Conservation (phyloP, 2,329 filamentous ascomycete genomes). For the Neopestalotiopsis clavispora region DNA sequence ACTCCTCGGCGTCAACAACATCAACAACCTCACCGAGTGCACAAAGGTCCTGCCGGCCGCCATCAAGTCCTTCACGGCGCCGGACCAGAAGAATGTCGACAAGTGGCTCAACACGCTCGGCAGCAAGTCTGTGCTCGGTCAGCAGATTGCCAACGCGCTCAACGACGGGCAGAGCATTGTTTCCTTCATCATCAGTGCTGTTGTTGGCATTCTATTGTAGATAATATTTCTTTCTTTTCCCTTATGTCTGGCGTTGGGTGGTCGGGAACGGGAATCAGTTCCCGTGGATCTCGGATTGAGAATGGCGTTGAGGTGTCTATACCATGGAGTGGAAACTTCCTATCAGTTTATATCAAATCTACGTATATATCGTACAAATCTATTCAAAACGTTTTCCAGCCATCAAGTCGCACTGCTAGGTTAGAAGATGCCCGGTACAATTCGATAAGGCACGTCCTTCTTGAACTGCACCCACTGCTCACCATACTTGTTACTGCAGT, state of each 20-base stretch:
- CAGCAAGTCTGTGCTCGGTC: conserved; percentile 21
- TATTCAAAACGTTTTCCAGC: too few species aligned
- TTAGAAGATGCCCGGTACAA: conserved; percentile 44
- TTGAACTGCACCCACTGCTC: conserved; percentile 45
- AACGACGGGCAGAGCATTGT: conserved; percentile 22
- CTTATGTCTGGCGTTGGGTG: not conserved
- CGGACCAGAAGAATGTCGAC: conserved; percentile 26
- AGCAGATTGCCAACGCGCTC: conserved; percentile 25
- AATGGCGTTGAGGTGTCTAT: not conserved
- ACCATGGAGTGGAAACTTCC: not conserved
- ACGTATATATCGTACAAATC: too few species aligned
- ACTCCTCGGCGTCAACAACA: conserved; percentile 60
- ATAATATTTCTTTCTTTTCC: not conserved
- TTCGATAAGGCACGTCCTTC: conserved; percentile 39
- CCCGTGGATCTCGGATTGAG: not conserved
- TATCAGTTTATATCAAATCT: too few species aligned
- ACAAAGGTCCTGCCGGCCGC: conserved; percentile 52
- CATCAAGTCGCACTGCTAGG: not conserved
- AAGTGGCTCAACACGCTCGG: conserved; percentile 26
- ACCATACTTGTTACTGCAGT: conserved; percentile 42
- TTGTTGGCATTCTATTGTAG: not conserved
- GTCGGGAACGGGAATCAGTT: not conserved
- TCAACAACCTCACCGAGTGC: conserved; percentile 61
- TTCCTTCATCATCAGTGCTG: not conserved
- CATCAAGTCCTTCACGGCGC: conserved; percentile 28